A percentile compares a stretch with the other conserved stretches of the same genome.
These are phyloP conservation scores for Ceratonia siliqua DNA, from an alignment of 306 rosid genomes.

Conservation along the genomic window DNA sequence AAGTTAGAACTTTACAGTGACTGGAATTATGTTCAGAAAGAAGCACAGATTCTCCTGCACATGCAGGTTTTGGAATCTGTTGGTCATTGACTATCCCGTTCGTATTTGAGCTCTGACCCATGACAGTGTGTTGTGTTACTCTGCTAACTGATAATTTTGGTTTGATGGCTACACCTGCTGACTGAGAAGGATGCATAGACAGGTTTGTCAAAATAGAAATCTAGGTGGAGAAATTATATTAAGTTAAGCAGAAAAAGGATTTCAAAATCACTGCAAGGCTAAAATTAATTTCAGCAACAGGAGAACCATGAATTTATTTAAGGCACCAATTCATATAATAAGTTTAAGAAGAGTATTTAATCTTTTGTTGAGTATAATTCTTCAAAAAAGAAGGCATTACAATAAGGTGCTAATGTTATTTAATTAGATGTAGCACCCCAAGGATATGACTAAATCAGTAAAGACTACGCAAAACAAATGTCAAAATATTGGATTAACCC, in stretches of 20 bases:
- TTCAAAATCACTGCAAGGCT: not conserved
- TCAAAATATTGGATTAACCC: not conserved
- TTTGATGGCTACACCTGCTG: constrained; percentile 43
- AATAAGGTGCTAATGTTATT: not conserved
- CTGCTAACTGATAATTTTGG: constrained; percentile 42
- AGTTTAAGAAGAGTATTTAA: not conserved
- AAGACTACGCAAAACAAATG: not conserved
- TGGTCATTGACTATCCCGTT: constrained; percentile 41
- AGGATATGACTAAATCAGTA: not conserved
- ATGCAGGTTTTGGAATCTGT: constrained; percentile 32
- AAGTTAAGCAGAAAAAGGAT: not conserved
- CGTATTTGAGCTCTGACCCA: constrained; percentile 34
- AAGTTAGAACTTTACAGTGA: constrained; percentile 44
- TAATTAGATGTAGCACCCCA: not conserved
- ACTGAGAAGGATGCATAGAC: constrained; percentile 36
- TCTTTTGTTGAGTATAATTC: not conserved
- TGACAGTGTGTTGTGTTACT: constrained; percentile 35
- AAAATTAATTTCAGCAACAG: not conserved
- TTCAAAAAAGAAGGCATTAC: not conserved
- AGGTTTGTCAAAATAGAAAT: constrained; percentile 23
- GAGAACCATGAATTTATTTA: not conserved
- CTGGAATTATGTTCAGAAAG: constrained; percentile 22
- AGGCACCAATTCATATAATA: not conserved
- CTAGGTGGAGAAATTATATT: constrained; percentile 1
- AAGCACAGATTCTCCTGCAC: constrained; percentile 29